Percentiles rank a stretch among this genome's conserved stretches.
Evolutionary conservation across 345 rosid species (phyloP).

Genomic region (Populus tremula): DNA sequence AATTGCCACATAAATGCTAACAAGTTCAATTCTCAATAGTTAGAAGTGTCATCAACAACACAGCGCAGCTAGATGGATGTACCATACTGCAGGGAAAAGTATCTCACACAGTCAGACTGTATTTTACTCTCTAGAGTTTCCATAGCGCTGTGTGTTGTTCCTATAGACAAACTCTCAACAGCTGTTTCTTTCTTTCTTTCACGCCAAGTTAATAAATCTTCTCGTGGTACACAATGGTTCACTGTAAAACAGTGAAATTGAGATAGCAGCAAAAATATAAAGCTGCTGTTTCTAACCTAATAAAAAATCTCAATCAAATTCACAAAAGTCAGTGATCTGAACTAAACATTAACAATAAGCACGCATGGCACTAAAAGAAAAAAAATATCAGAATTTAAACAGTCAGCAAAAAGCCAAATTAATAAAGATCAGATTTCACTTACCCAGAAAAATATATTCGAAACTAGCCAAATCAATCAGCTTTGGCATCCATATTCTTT

Average conservation of each 20-base stretch:
- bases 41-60: neutral
- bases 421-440: neutral
- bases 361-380: too few species aligned
- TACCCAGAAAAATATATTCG: neutral
- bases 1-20: neutral
- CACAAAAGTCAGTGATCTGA: neutral
- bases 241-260: too few species aligned
- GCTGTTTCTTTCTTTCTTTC: too few species aligned
- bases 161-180: neutral
- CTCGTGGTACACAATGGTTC: too few species aligned
- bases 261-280: too few species aligned
- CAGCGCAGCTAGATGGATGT: neutral
- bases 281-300: neutral
- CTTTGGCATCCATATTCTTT: constrained; percentile 44
- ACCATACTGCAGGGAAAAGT: neutral
- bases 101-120: neutral
- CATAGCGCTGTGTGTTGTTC: neutral
- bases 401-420: neutral
- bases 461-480: constrained; percentile 33
- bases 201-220: too few species aligned
- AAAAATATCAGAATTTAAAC: neutral
- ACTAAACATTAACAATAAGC: neutral
- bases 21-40: neutral
- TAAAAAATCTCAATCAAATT: neutral
- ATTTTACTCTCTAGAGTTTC: neutral